Evolutionary conservation across 2,329 filamentous ascomycete genomes (phyloP).

Genomic region (Magnaporthiopsis incrustans): DNA sequence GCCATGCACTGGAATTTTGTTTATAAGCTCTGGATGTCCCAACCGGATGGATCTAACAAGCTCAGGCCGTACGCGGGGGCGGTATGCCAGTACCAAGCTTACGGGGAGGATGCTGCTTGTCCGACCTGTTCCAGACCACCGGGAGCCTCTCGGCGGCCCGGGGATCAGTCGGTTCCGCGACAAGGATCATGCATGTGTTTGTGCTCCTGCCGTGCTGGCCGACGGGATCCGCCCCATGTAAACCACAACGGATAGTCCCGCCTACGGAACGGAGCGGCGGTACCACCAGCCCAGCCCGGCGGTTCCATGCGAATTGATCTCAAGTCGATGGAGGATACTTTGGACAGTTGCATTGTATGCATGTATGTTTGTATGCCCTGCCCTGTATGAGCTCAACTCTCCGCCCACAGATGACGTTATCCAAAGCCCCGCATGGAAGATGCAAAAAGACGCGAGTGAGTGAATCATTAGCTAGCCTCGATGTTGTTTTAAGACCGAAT

Average conservation of each 20-base stretch:
- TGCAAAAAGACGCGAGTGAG: not conserved
- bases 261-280: no score
- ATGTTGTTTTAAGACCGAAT: not conserved
- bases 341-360: not conserved
- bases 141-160: no score
- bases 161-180: not conserved
- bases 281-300: no score
- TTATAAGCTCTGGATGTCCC: not conserved
- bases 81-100: not conserved
- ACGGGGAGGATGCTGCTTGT: not conserved
- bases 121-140: not conserved
- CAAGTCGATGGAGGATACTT: not conserved
- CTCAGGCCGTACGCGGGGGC: not conserved
- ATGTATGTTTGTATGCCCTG: not conserved
- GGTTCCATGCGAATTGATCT: no score
- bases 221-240: not conserved
- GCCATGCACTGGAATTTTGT: not conserved
- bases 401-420: not conserved
- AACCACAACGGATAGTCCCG: not conserved
- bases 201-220: not conserved
- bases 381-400: not conserved
- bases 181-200: not conserved
- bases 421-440: not conserved
- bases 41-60: not conserved
- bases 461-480: not conserved